A percentile compares a stretch with the other conserved stretches of the same genome.
These are phyloP conservation scores for Starmera caribaea DNA, from an alignment of 805 yeast species.

Conservation along the genomic window DNA sequence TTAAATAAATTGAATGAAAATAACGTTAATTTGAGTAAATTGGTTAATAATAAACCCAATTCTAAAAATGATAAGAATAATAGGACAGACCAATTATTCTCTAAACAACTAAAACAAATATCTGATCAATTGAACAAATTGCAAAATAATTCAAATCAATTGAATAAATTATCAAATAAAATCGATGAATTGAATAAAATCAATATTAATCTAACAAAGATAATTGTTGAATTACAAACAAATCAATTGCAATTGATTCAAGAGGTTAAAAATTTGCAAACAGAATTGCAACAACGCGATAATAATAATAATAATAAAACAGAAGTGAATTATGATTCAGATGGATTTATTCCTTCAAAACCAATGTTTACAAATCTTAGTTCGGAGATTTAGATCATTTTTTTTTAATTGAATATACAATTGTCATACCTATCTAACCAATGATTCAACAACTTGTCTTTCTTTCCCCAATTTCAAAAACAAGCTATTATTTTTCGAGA, in stretches of 20 bases:
- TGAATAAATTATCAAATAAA: no score
- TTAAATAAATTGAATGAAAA: background rate
- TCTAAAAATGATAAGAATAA: no score
- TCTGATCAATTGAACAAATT: no score
- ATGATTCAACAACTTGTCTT: conserved; percentile 6
- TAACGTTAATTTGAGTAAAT: no score
- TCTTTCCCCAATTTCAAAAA: conserved; percentile 9
- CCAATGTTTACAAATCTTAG: background rate
- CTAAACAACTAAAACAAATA: no score
- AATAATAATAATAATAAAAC: background rate
- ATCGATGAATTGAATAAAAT: background rate
- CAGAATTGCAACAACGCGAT: background rate
- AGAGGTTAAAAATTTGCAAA: background rate
- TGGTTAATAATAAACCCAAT: no score
- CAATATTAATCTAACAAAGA: background rate
- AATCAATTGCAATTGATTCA: background rate
- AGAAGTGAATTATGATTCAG: background rate
- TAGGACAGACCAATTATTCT: no score
- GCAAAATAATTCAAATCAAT: no score
- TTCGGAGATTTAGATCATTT: background rate
- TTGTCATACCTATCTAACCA: no score
- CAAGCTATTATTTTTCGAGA: conserved; percentile 7
- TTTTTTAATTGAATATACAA: background rate
- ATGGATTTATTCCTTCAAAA: background rate
- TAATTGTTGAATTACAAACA: background rate